phyloP scores from a whole-genome alignment of 2,329 filamentous ascomycete species.

The Hortaea werneckii region DNA sequence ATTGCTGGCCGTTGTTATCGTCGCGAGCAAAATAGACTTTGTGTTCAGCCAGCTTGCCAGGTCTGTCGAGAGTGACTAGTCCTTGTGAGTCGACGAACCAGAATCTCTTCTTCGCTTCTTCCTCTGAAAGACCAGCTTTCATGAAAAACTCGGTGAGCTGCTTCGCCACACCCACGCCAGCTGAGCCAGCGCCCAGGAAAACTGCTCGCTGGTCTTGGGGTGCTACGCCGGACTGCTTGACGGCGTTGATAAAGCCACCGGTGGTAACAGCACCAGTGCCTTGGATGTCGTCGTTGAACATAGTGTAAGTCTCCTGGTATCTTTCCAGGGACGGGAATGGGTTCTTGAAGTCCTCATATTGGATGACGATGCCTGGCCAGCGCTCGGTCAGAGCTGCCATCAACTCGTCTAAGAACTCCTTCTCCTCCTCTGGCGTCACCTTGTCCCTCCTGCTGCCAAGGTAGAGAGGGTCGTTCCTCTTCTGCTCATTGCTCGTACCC shows the following conservation, averaged over 20 bases:
- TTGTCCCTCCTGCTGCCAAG: conserved; percentile 81
- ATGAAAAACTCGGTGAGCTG: conserved; percentile 97
- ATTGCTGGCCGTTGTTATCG: conserved; percentile 54
- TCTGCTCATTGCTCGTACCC: conserved; percentile 52
- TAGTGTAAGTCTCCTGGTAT: conserved; percentile 80
- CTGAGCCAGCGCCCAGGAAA: conserved; percentile 91
- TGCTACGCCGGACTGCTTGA: conserved; percentile 76
- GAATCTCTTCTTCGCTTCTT: conserved; percentile 82
- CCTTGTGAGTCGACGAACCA: conserved; percentile 89
- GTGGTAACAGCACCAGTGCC: conserved; percentile 93
- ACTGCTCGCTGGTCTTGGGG: conserved; percentile 86
- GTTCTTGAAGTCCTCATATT: conserved; percentile 97
- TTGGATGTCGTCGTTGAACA: conserved; percentile 98
- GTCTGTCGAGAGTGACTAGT: conserved; percentile 84
- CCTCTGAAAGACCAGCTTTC: conserved; percentile 77
- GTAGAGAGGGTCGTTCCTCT: conserved; percentile 75
- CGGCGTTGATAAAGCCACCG: conserved; percentile 64
- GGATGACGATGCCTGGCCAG: conserved; percentile 66
- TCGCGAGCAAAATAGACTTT: conserved; percentile 58
- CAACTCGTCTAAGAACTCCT: conserved; percentile 92
- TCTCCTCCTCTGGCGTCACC: conserved; percentile 65
- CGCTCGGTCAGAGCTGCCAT: conserved; percentile 80
- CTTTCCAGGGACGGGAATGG: conserved; percentile 88
- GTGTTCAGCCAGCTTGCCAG: conserved; percentile 85
- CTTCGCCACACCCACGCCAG: conserved; percentile 93